Evolutionary conservation across 208 protist species (phyloP), one percentile per base, ranked within the genome.

Genomic region (Acanthamoeba triangularis): DNA sequence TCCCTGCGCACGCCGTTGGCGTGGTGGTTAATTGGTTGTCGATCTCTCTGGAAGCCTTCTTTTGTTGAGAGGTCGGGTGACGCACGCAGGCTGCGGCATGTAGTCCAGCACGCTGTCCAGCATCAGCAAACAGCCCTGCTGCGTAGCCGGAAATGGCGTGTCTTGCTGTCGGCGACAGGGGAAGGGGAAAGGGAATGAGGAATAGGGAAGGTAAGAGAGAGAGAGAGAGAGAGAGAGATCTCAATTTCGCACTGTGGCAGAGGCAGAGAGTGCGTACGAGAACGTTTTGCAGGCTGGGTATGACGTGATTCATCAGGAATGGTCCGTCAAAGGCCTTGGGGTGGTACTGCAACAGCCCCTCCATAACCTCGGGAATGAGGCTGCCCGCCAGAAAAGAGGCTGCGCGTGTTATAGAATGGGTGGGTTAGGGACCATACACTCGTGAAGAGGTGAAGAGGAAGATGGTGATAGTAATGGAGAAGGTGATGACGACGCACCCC

Each of bases 91-190:
- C 20, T 44, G 37, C 20, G 74, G 74, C 74, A 84, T 84, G 74
- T 54, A 56, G 74, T 84, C 74, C 44, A 84, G 25, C 41, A 84
- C 74, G 44, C 74, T 84, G 74, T 84, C 74, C 74, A 84, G 14
- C 74, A 84, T 84, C 74, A 84, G 44, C 44, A 84, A 28, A 33
- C 74, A 84, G 28, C 74, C 74, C 23, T 44, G 74, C 28, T 84
- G 74, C 74, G 74, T 84, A 18, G 74, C 74, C 11, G 74, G 44
- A 28, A 84, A 84, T 23, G 74, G 41, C 44, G 74, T 84, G n/a
- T n/a, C 74, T 37, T 84, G n/a, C 74, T 84, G 41, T 30, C 18
- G 10, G 52, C 3, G 18, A 59, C 54, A 25, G 18, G 54, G 0
- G 1, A 18, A 18, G 0, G 16, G 54, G 54, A 18, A 59, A 59